Conservation (phyloP, 768 basidiomycete species). For the Lentinula sp. region DNA sequence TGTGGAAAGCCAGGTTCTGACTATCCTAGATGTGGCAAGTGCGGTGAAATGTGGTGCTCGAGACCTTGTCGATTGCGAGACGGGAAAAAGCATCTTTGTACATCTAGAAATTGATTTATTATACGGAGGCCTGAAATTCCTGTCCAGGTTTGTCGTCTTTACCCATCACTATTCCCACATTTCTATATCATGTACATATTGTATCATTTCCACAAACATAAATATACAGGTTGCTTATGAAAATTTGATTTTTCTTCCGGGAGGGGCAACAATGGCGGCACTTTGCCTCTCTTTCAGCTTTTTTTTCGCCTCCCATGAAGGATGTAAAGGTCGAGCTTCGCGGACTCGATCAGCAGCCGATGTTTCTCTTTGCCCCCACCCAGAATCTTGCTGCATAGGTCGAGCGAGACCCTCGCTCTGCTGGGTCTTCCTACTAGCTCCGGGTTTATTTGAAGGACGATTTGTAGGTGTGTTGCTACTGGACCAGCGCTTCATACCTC, state of each 20-base stretch:
- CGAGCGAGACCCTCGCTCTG: neutral
- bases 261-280: slow-evolving; percentile 52
- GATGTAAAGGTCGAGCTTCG: slow-evolving; percentile 56
- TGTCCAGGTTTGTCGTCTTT: neutral
- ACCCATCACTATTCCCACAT: neutral
- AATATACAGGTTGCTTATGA: slow-evolving; percentile 14
- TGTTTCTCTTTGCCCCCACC: slow-evolving; percentile 1
- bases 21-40: slow-evolving; percentile 58
- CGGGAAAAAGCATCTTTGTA: slow-evolving; percentile 47
- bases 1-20: slow-evolving; percentile 48
- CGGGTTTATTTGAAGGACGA: neutral
- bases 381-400: neutral
- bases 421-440: neutral
- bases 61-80: slow-evolving; percentile 50
- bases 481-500: slow-evolving; percentile 7
- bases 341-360: slow-evolving; percentile 4
- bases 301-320: slow-evolving; percentile 95
- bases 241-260: slow-evolving; percentile 82
- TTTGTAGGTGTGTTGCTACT: neutral
- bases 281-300: slow-evolving; percentile 67
- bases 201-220: neutral
- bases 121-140: neutral
- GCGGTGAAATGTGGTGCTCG: slow-evolving; percentile 59
- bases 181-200: neutral
- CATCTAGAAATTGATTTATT: neutral